Percentiles rank a stretch among this genome's conserved stretches.
Evolutionary conservation across 2,329 filamentous ascomycete genomes (phyloP).

Genomic region (Stagonosporopsis rhizophila): DNA sequence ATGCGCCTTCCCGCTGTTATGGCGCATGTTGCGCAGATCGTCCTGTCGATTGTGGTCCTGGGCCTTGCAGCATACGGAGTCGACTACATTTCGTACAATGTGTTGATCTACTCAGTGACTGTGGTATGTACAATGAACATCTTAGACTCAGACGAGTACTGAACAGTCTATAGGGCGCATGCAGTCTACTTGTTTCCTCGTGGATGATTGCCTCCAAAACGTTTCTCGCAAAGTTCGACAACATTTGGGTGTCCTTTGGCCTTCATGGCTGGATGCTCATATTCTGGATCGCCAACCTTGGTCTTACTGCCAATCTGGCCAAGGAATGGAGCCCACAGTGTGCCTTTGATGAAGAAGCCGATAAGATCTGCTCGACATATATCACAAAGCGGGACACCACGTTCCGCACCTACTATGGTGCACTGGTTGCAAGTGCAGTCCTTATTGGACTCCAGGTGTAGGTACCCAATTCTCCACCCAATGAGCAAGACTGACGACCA

Average conservation of each 20-base stretch:
- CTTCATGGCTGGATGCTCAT: constrained; percentile 61
- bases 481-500: background rate
- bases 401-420: constrained; percentile 30
- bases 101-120: constrained; percentile 32
- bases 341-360: constrained; percentile 16
- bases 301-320: constrained; percentile 34
- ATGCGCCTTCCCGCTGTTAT: constrained; percentile 23
- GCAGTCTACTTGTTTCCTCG: constrained; percentile 52
- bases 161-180: constrained; percentile 47
- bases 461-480: constrained; percentile 14
- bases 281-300: constrained; percentile 58
- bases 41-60: constrained; percentile 56
- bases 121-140: constrained; percentile 20
- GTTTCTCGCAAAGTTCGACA: constrained; percentile 50
- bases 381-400: constrained; percentile 24
- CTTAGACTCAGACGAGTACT: background rate
- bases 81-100: constrained; percentile 52
- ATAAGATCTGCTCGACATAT: constrained; percentile 20
- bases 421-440: constrained; percentile 33
- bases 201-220: constrained; percentile 12
- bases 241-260: constrained; percentile 61
- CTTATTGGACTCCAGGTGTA: constrained; percentile 39
- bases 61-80: constrained; percentile 59
- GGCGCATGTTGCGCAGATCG: constrained; percentile 33
- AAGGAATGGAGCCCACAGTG: constrained; percentile 28